Conservation (phyloP, 371 early-diverging fungal genomes). For the Lichtheimia hyalospora region DNA sequence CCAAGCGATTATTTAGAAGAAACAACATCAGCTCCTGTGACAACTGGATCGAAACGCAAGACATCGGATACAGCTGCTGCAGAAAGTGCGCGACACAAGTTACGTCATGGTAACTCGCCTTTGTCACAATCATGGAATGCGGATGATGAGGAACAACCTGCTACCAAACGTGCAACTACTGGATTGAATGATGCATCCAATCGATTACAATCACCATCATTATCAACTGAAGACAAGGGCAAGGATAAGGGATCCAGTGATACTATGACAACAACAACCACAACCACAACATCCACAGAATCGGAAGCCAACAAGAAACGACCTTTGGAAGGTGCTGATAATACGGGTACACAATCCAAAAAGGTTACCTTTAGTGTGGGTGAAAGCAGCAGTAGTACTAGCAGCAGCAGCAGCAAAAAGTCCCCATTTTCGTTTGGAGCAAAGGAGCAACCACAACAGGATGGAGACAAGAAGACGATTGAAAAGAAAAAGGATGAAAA, state of each 20-base stretch:
- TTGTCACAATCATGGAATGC: slow-evolving; percentile 10
- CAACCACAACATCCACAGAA: not conserved
- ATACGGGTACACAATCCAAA: too few species aligned
- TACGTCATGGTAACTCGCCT: slow-evolving; percentile 8
- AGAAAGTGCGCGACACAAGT: not conserved
- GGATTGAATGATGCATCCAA: too few species aligned
- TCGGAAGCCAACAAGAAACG: not conserved
- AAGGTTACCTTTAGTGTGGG: too few species aligned
- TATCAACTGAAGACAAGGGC: not conserved
- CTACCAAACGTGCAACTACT: not conserved
- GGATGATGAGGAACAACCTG: not conserved
- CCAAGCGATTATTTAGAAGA: not conserved
- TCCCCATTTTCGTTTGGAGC: not conserved
- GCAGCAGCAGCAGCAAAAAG: not conserved
- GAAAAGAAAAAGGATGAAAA: not conserved
- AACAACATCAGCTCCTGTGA: not conserved
- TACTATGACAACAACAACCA: too few species aligned
- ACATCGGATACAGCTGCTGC: not conserved
- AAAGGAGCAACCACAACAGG: not conserved
- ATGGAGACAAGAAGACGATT: not conserved
- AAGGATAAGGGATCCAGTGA: not conserved
- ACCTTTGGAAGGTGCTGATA: too few species aligned
- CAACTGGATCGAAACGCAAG: slow-evolving; percentile 1
- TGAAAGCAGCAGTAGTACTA: too few species aligned
- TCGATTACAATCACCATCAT: not conserved